These are phyloP conservation scores for Xylaria sp. DNA, from an alignment of 2,329 filamentous ascomycete genomes.

Conservation along the genomic window DNA sequence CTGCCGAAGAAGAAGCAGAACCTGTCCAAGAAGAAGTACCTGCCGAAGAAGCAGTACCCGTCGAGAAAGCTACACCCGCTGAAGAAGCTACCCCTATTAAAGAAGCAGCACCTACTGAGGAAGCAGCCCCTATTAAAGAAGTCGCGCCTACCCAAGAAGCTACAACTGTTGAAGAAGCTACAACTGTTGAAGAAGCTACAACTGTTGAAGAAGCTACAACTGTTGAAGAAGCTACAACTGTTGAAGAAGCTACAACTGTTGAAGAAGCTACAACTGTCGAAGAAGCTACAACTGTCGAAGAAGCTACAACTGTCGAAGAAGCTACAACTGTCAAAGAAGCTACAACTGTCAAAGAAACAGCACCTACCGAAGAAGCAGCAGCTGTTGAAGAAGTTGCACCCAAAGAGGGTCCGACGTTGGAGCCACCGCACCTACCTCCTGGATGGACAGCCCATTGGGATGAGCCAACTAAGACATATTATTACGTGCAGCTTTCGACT, in stretches of 20 bases:
- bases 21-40: background rate
- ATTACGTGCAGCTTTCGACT: slow-evolving; percentile 74
- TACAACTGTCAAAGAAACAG: too few species aligned
- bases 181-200: background rate
- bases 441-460: slow-evolving; percentile 77
- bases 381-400: too few species aligned
- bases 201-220: background rate
- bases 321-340: too few species aligned
- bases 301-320: too few species aligned
- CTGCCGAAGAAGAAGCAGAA: background rate
- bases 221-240: too few species aligned
- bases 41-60: background rate
- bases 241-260: too few species aligned
- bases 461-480: slow-evolving; percentile 67
- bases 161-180: background rate
- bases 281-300: too few species aligned
- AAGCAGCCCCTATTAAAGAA: slow-evolving; percentile 1
- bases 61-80: background rate
- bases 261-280: too few species aligned
- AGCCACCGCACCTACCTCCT: slow-evolving; percentile 64
- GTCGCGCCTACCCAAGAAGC: background rate
- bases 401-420: slow-evolving; percentile 62
- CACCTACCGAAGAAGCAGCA: too few species aligned
- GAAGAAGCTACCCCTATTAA: background rate
- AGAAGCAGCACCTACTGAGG: background rate